A percentile compares a stretch with the other conserved stretches of the same genome.
phyloP scores from a whole-genome alignment of 129 eudicot genomes.

The Erigeron canadensis region DNA sequence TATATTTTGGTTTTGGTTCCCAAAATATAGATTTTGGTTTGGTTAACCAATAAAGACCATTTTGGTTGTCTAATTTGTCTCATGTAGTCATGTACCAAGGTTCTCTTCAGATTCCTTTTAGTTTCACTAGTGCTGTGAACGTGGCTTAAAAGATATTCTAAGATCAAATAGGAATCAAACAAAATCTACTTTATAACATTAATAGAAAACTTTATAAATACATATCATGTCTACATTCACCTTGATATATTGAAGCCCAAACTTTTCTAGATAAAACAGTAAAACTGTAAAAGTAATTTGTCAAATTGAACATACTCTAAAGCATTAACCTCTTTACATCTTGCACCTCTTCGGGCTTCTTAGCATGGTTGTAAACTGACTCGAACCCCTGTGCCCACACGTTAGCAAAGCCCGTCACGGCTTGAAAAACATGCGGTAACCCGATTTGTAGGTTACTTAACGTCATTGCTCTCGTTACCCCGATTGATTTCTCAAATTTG shows the following conservation, averaged over 20 bases:
- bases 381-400: slow-evolving; percentile 82
- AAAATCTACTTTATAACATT: neutral
- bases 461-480: slow-evolving; percentile 73
- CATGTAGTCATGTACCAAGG: neutral
- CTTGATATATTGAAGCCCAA: neutral
- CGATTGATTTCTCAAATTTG: slow-evolving; percentile 63
- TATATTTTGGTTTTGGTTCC: too few species aligned
- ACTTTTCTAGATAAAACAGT: neutral
- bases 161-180: neutral
- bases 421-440: slow-evolving; percentile 92
- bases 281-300: too few species aligned
- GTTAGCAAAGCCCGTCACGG: slow-evolving; percentile 88
- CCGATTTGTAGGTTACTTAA: slow-evolving; percentile 85
- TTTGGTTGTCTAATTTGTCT: slow-evolving; percentile 12
- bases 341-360: slow-evolving; percentile 45
- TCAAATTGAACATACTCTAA: slow-evolving; percentile 15
- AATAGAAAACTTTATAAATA: neutral
- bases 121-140: slow-evolving; percentile 27
- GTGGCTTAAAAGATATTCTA: slow-evolving; percentile 16
- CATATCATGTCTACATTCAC: neutral
- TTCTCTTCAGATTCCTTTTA: slow-evolving; percentile 24
- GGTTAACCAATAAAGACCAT: too few species aligned
- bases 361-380: slow-evolving; percentile 74
- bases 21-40: too few species aligned
- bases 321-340: slow-evolving; percentile 64